Evolutionary conservation across 257 asterid species (phyloP).

Genomic region (Penstemon newberryi): DNA sequence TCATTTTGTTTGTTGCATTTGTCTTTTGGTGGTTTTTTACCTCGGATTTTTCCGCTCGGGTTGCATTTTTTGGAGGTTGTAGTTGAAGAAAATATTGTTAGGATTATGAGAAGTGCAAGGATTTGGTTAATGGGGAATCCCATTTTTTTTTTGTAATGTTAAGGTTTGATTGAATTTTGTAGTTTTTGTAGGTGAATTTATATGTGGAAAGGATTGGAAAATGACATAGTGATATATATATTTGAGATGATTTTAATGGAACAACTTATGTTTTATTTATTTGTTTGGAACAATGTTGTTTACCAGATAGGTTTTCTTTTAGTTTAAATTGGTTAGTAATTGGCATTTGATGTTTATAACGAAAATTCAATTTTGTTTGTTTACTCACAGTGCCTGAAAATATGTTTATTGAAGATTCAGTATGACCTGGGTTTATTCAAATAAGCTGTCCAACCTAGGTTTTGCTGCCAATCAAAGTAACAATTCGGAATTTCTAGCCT

Average conservation of each 20-base stretch:
- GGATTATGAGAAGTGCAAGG: constrained; percentile 1
- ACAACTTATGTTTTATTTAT: too few relatives aligned
- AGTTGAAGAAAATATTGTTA: neutral
- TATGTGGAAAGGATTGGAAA: neutral
- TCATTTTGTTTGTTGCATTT: constrained; percentile 19
- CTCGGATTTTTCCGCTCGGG: constrained; percentile 22
- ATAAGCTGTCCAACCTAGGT: too few relatives aligned
- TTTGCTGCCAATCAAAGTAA: too few relatives aligned
- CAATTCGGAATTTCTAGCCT: too few relatives aligned
- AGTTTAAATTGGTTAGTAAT: too few relatives aligned
- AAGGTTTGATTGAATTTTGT: neutral
- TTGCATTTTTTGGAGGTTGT: constrained; percentile 4
- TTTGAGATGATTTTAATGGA: neutral
- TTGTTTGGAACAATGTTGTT: too few relatives aligned
- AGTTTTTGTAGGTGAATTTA: neutral
- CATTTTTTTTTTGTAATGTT: neutral
- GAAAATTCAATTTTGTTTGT: too few relatives aligned
- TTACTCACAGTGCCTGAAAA: too few relatives aligned
- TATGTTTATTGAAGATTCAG: too few relatives aligned
- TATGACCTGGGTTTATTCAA: too few relatives aligned
- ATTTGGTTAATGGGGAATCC: neutral
- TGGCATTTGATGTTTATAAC: too few relatives aligned
- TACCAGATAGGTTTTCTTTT: too few relatives aligned
- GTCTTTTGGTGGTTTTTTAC: constrained; percentile 17
- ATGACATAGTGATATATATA: neutral